phyloP scores from a whole-genome alignment of 2,329 filamentous ascomycete genomes.

The Fusarium chlamydosporum region DNA sequence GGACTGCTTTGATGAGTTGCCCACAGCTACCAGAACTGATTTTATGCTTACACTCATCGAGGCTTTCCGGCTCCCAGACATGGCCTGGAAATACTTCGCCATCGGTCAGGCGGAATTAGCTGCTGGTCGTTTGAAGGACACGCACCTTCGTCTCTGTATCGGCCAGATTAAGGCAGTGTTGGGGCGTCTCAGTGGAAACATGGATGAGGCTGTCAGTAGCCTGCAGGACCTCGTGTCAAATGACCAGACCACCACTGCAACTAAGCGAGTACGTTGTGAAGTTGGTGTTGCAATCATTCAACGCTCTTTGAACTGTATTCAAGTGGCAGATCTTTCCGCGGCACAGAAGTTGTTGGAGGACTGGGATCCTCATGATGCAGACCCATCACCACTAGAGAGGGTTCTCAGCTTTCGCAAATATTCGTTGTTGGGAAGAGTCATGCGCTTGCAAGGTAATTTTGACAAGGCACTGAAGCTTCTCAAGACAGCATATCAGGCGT shows the following conservation, averaged over 20 bases:
- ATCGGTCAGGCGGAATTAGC: slow-evolving; percentile 38
- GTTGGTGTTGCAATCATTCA: slow-evolving; percentile 39
- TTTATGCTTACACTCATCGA: slow-evolving; percentile 45
- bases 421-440: slow-evolving; percentile 41
- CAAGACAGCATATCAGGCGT: slow-evolving; percentile 18
- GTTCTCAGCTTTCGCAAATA: slow-evolving; percentile 40
- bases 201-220: slow-evolving; percentile 36
- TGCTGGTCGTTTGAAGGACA: slow-evolving; percentile 37
- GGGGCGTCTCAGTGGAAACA: slow-evolving; percentile 42
- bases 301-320: slow-evolving; percentile 39
- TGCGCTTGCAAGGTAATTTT: slow-evolving; percentile 40
- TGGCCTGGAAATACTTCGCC: slow-evolving; percentile 46
- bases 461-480: slow-evolving; percentile 28
- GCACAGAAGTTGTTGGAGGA: slow-evolving; percentile 36
- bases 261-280: slow-evolving; percentile 36
- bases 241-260: slow-evolving; percentile 6
- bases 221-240: slow-evolving; percentile 30
- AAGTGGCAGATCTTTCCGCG: slow-evolving; percentile 38
- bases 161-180: slow-evolving; percentile 41
- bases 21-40: slow-evolving; percentile 32
- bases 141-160: slow-evolving; percentile 39
- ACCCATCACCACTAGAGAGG: slow-evolving; percentile 33
- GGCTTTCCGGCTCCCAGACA: slow-evolving; percentile 44
- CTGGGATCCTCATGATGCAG: slow-evolving; percentile 34
- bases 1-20: slow-evolving; percentile 36